Base-by-base conservation (phyloP, 148 eudicot genomes). In the Diospyros kaki region DNA sequence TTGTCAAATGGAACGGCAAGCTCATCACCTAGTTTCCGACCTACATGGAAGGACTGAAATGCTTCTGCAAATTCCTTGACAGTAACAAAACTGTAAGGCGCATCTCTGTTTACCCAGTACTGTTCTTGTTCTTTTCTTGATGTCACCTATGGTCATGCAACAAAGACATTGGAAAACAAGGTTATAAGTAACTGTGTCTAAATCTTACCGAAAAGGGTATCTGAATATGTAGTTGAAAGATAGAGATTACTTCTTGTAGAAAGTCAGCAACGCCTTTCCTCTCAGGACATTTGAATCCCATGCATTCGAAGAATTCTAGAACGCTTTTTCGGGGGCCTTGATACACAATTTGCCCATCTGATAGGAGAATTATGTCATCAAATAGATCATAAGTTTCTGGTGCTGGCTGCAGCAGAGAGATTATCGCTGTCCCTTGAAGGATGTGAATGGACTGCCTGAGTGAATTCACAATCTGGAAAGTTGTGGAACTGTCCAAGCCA, bases 231-330 rank as follows among this genome's bases (percentile, higher is more conserved):
- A 42, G 73, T 45, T 38, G 53, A 38, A 67, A 18, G 15, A 56
- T 13, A 56, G 46, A 38, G 3, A 52, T 73, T 84, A 93, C 98
- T 73, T 93, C 98, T 91, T 93, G 98, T 63, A 93, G 78, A 67
- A 91, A 93, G 77, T 93, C 98, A 46, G 98, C 97, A 60, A 85
- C 88, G 73, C 98, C 98, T 83, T 93, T 93, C 70, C 98, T 84
- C 75, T 91, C 86, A 7, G 98, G 98, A 76, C 98, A 93, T 81
- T 72, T 84, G 87, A 93, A 93, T 0, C 98, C 97, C 91, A 91
- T 91, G 66, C 40, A 61, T 56, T 93, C 98, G 65, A 93, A 93
- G 85, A 93, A 93, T 72, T 93, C 98, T 5, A 88, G 85, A 54
- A 91, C 97, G 45, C 81, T 78, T 54, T 93, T 96, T 4, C 89